Conservation (phyloP, 768 basidiomycete genomes). For the Boletus reticuloceps region DNA sequence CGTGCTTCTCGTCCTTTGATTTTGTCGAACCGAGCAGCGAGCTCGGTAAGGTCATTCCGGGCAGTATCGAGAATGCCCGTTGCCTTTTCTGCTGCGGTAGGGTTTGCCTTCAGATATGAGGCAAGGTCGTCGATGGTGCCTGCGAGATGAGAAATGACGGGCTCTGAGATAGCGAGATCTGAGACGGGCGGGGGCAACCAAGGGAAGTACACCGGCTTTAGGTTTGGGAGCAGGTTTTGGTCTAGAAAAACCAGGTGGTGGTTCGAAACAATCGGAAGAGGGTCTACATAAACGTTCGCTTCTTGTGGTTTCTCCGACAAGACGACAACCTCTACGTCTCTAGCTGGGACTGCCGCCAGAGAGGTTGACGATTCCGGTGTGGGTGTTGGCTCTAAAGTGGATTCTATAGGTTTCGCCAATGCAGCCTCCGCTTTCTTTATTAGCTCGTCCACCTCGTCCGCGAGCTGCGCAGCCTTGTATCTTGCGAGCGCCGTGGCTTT, state of each 20-base stretch:
- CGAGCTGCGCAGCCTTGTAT: constrained; percentile 48
- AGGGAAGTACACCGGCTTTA: constrained; percentile 52
- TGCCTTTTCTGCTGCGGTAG: constrained; percentile 63
- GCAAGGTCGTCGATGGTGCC: constrained; percentile 91
- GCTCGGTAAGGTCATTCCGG: constrained; percentile 72
- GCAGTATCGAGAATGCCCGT: constrained; percentile 77
- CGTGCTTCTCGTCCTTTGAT: constrained; percentile 72
- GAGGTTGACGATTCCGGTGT: constrained; percentile 24
- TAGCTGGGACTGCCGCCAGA: constrained; percentile 25
- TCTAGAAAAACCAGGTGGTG: constrained; percentile 82
- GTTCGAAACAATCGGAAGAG: constrained; percentile 91
- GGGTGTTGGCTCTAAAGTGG: constrained; percentile 20
- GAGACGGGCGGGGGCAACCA: constrained; percentile 79
- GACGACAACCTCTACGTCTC: constrained; percentile 25
- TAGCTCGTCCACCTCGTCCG: constrained; percentile 65
- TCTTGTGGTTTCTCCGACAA: constrained; percentile 26
- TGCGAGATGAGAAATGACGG: constrained; percentile 91
- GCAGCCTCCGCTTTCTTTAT: constrained; percentile 73
- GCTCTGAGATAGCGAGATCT: constrained; percentile 72
- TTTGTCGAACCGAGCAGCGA: constrained; percentile 73
- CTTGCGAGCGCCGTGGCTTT: constrained; percentile 43
- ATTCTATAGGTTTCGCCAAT: constrained; percentile 43
- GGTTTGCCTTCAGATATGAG: constrained; percentile 74
- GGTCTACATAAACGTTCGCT: constrained; percentile 50
- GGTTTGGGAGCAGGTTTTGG: constrained; percentile 50